These are phyloP conservation scores for Citrus mangshanensis DNA, from an alignment of 345 rosid species.

Conservation along the genomic window DNA sequence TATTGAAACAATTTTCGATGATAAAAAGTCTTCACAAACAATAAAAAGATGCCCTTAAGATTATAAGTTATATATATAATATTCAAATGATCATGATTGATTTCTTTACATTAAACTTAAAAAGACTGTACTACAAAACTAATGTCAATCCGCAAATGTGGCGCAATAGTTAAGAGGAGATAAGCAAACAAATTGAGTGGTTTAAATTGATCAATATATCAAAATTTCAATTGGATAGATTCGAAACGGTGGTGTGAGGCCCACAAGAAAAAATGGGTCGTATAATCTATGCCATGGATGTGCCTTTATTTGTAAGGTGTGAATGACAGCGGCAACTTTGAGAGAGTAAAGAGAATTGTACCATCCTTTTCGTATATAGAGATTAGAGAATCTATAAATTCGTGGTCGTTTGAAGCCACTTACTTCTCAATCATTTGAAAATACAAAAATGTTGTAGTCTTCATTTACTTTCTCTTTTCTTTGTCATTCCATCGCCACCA, in stretches of 20 bases:
- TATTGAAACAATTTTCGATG: not conserved
- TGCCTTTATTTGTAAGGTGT: constrained; percentile 2
- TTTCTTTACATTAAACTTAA: not conserved
- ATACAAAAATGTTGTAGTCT: constrained; percentile 3
- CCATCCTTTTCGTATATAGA: not conserved
- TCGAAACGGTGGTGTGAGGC: constrained; percentile 5
- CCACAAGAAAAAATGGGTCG: not conserved
- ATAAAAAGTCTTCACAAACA: not conserved
- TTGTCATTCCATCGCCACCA: not conserved
- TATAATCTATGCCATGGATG: constrained; percentile 13
- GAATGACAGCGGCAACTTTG: not conserved
- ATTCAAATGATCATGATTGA: not conserved
- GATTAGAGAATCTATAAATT: constrained; percentile 9
- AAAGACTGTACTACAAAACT: not conserved
- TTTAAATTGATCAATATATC: not conserved
- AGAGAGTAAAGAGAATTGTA: not conserved
- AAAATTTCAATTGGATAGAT: constrained; percentile 9
- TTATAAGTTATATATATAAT: too few relatives aligned
- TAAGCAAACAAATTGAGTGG: constrained; percentile 5
- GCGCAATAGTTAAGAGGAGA: not conserved
- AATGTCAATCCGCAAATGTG: not conserved
- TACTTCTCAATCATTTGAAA: constrained; percentile 15
- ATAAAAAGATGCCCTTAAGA: not conserved
- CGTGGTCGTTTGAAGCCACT: not conserved
- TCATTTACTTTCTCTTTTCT: not conserved